Percentiles rank a stretch among this genome's conserved stretches.
Evolutionary conservation across 1,139 yeast genomes (phyloP).

Genomic region (Chernovozyma aurita): DNA sequence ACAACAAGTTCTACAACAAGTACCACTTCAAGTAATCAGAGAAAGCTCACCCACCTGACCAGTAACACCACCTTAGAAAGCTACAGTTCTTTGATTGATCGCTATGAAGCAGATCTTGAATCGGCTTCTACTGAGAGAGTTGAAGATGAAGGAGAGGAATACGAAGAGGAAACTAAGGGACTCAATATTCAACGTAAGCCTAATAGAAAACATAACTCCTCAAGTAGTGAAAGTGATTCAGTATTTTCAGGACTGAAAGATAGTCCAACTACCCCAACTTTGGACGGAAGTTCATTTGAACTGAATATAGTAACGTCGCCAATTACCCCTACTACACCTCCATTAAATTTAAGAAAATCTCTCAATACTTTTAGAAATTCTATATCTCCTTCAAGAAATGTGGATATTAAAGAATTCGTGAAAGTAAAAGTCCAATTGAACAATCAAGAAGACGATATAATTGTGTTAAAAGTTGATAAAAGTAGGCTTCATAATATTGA

Average conservation of each 20-base stretch:
- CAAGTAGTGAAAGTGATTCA: slow-evolving; percentile 15
- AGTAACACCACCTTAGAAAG: slow-evolving; percentile 15
- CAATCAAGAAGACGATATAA: slow-evolving; percentile 29
- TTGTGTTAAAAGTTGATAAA: slow-evolving; percentile 25
- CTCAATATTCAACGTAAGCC: not conserved
- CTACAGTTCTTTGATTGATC: slow-evolving; percentile 22
- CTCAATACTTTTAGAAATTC: not conserved
- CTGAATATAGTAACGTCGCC: slow-evolving; percentile 4
- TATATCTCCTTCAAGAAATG: slow-evolving; percentile 1
- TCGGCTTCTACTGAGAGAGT: not conserved
- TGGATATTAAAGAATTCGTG: slow-evolving; percentile 16
- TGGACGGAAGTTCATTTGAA: slow-evolving; percentile 12
- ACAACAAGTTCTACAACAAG: slow-evolving; percentile 6
- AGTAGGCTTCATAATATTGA: slow-evolving; percentile 24
- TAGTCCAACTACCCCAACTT: slow-evolving; percentile 18
- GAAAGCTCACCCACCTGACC: slow-evolving; percentile 5
- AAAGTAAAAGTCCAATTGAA: slow-evolving; percentile 30
- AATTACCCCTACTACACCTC: slow-evolving; percentile 4
- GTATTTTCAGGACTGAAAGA: slow-evolving; percentile 10
- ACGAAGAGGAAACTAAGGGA: not conserved
- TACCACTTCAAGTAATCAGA: slow-evolving; percentile 11
- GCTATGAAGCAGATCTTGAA: slow-evolving; percentile 13
- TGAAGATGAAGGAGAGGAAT: slow-evolving; percentile 16
- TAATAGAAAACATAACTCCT: slow-evolving; percentile 3
- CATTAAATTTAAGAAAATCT: slow-evolving; percentile 1